These are phyloP conservation scores for Penicillium sp. DNA, from an alignment of 2,329 filamentous ascomycete species.

Conservation along the genomic window DNA sequence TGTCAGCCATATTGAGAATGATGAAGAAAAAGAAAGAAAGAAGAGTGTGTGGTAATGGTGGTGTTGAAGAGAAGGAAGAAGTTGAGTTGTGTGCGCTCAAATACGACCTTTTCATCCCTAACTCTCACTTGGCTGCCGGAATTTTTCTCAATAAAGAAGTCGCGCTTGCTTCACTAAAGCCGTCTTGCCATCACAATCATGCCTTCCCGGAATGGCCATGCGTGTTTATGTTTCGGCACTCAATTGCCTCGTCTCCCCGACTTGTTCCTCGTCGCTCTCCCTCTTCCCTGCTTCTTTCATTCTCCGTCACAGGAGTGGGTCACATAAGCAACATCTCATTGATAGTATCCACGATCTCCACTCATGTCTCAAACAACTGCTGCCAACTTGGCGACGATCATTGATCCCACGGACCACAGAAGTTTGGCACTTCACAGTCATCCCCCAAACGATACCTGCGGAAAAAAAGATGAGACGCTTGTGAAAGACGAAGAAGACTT, in stretches of 20 bases:
- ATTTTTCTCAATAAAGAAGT: not conserved
- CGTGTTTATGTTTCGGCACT: too few relatives aligned
- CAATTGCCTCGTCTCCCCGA: too few relatives aligned
- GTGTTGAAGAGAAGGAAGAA: too few relatives aligned
- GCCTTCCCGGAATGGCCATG: too few relatives aligned
- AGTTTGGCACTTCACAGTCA: slow-evolving; percentile 1
- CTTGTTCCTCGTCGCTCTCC: too few relatives aligned
- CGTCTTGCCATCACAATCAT: too few relatives aligned
- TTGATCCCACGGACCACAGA: not conserved
- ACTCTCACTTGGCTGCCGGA: too few relatives aligned
- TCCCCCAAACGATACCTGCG: not conserved
- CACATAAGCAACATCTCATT: not conserved
- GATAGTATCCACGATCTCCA: not conserved
- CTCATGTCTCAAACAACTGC: not conserved
- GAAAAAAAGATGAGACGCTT: slow-evolving; percentile 6
- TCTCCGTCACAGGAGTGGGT: not conserved
- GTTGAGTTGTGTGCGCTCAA: too few relatives aligned
- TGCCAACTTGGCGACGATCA: not conserved
- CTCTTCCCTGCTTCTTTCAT: not conserved
- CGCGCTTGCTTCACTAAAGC: not conserved
- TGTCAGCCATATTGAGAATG: too few relatives aligned
- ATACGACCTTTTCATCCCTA: too few relatives aligned
- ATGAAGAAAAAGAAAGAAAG: too few relatives aligned
- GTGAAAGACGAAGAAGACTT: not conserved
- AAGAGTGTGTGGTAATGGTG: too few relatives aligned